Base-by-base conservation (phyloP, 257 asterid genomes). In the Lycium barbarum region DNA sequence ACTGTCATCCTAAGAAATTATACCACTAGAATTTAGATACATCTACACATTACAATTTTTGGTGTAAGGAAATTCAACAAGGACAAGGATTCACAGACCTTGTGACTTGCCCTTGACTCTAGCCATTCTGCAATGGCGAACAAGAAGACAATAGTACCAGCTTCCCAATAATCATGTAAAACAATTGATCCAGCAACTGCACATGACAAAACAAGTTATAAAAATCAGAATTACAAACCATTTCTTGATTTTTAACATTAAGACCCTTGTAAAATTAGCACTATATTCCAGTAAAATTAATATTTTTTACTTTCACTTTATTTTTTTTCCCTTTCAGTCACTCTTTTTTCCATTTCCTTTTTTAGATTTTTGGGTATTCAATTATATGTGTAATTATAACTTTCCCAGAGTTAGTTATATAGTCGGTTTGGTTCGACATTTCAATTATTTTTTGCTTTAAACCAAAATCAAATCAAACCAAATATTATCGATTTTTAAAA, bases 91-190 rank as follows among this genome's bases (percentile, higher is more conserved):
- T 36, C 9, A 17, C 85, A 43, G n/a, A 95, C 99, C 99, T 92
- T 94, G 88, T 93, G 96, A 76, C 95, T 93, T 40, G 99, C 99
- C 79, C 95, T 89, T 18, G 94, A 86, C 86, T 96, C 98, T 17
- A 96, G 87, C 99, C 99, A 96, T 38, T 96, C 95, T 5, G 98
- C 94, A 71, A 90, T 93, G 45, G 97, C 88, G 68, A 96, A 96
- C 33, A 96, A 87, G 76, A 96, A 96, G 9, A 96, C 98, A 54
- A 96, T 94, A 1, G 98, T 92, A 1, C 87, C 98, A 57, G 99
- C 99, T 90, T 96, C 99, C 98, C 95, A 93, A 86, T 91, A 96
- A 80, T 96, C 99, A 4, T 81, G 86, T 35, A 96, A 88, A 81
- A 88, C 97, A 58, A 92, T 83, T 11, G 99, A 94, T 83, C 99